phyloP scores from a whole-genome alignment of 306 rosid genomes.

The Gillenia trifoliata region DNA sequence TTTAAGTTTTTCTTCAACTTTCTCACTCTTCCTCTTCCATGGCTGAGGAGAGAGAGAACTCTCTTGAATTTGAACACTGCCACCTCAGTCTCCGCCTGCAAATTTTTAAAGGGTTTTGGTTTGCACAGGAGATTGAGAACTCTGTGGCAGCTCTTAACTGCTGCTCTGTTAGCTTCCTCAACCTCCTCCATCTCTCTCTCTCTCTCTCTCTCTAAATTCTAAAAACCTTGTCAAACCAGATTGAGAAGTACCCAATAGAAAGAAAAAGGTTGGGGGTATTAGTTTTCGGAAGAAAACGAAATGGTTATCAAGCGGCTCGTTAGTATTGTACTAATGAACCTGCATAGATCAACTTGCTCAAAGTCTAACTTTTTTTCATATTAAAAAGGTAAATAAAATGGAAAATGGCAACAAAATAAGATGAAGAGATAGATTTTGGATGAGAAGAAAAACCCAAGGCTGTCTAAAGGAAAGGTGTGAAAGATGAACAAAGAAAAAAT shows the following conservation, averaged over 20 bases:
- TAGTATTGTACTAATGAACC: background rate
- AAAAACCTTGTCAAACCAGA: background rate
- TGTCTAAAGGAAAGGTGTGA: slow-evolving; percentile 36
- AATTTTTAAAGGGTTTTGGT: slow-evolving; percentile 42
- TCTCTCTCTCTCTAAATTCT: slow-evolving; percentile 14
- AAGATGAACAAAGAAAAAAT: background rate
- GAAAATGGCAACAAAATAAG: too few species aligned
- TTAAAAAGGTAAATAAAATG: too few species aligned
- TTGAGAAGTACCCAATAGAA: background rate
- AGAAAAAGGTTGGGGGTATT: background rate
- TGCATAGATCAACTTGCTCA: slow-evolving; percentile 1
- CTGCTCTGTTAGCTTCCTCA: slow-evolving; percentile 73
- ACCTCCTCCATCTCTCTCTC: slow-evolving; percentile 54
- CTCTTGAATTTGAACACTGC: slow-evolving; percentile 76
- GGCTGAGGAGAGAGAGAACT: slow-evolving; percentile 67
- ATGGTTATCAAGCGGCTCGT: too few species aligned
- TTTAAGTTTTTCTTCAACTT: slow-evolving; percentile 40
- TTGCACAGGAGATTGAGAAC: slow-evolving; percentile 53
- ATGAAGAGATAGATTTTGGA: slow-evolving; percentile 9
- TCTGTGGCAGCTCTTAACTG: slow-evolving; percentile 68
- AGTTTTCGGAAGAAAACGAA: too few species aligned
- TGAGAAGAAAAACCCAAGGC: slow-evolving; percentile 63
- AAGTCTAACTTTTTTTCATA: slow-evolving; percentile 1
- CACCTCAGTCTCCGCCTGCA: slow-evolving; percentile 66
- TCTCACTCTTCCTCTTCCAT: slow-evolving; percentile 82